Conservation (phyloP, 1,139 yeast species). For the Saccharomyces pastorianus region DNA sequence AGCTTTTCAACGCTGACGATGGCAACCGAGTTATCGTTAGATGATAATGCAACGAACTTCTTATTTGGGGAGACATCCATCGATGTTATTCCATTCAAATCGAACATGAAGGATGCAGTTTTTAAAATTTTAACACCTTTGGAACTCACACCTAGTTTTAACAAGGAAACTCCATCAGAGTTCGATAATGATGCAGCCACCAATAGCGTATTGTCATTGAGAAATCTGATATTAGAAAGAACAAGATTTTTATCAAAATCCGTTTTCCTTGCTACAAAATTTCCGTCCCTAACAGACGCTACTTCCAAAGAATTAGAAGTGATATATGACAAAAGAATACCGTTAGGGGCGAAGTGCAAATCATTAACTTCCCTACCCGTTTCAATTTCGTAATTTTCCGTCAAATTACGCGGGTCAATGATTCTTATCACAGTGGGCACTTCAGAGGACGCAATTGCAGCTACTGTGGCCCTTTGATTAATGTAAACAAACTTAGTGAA, state of each 20-base stretch:
- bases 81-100: slow-evolving; percentile 60
- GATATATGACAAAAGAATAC: slow-evolving; percentile 48
- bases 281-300: slow-evolving; percentile 37
- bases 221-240: slow-evolving; percentile 54
- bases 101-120: slow-evolving; percentile 41
- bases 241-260: slow-evolving; percentile 31
- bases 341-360: slow-evolving; percentile 41
- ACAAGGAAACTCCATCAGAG: slow-evolving; percentile 32
- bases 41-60: slow-evolving; percentile 60
- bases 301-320: slow-evolving; percentile 49
- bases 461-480: slow-evolving; percentile 47
- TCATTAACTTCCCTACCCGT: slow-evolving; percentile 48
- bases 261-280: slow-evolving; percentile 33
- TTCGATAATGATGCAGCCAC: slow-evolving; percentile 47
- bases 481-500: slow-evolving; percentile 53
- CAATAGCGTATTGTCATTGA: slow-evolving; percentile 43
- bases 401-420: slow-evolving; percentile 50
- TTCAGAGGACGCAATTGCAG: slow-evolving; percentile 55
- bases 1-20: slow-evolving; percentile 47
- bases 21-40: slow-evolving; percentile 64
- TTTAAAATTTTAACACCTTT: slow-evolving; percentile 35
- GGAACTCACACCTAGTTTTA: slow-evolving; percentile 25
- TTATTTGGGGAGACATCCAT: slow-evolving; percentile 42
- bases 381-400: slow-evolving; percentile 44
- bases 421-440: slow-evolving; percentile 51